Percentiles rank a stretch among this genome's conserved stretches.
Conservation (phyloP, 495 filamentous ascomycete genomes). For the Aspergillus sclerotioniger region DNA sequence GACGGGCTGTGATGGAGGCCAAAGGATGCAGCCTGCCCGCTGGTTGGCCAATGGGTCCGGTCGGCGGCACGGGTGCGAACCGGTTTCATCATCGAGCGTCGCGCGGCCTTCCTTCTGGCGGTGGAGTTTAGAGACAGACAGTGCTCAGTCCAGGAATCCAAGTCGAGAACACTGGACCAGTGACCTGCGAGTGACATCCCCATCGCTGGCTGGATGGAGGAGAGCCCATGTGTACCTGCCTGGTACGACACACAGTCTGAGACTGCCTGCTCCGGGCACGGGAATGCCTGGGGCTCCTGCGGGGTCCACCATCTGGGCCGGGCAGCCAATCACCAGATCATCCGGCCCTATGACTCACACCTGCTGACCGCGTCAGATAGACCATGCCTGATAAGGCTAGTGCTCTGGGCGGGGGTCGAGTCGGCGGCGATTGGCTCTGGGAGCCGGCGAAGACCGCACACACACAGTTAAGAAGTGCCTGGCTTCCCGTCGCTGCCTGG, state of each 20-base stretch:
- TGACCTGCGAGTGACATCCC: neutral
- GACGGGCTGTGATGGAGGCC: neutral
- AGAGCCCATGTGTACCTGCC: neutral
- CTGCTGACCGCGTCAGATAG: constrained; percentile 27
- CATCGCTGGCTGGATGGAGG: neutral
- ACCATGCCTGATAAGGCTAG: constrained; percentile 25
- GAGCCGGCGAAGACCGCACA: constrained; percentile 22
- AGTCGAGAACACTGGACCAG: neutral
- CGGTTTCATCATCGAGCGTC: constrained; percentile 4
- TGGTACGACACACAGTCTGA: neutral
- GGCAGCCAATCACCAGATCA: constrained; percentile 24
- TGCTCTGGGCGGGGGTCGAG: constrained; percentile 6
- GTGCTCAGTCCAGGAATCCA: neutral
- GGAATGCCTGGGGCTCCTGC: constrained; percentile 18
- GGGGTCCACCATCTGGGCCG: constrained; percentile 3
- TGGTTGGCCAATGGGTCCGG: constrained; percentile 8
- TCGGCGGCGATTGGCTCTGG: constrained; percentile 21
- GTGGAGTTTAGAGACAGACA: neutral
- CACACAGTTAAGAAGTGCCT: constrained; percentile 44
- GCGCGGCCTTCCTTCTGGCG: neutral
- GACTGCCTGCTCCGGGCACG: constrained; percentile 11
- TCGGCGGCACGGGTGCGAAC: neutral
- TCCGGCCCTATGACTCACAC: constrained; percentile 40
- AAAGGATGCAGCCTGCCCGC: neutral
- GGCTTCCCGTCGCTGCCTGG: constrained; percentile 38